A percentile compares a stretch with the other conserved stretches of the same genome.
Conservation (phyloP, 1,139 yeast species). For the Blastobotrys niveus region DNA sequence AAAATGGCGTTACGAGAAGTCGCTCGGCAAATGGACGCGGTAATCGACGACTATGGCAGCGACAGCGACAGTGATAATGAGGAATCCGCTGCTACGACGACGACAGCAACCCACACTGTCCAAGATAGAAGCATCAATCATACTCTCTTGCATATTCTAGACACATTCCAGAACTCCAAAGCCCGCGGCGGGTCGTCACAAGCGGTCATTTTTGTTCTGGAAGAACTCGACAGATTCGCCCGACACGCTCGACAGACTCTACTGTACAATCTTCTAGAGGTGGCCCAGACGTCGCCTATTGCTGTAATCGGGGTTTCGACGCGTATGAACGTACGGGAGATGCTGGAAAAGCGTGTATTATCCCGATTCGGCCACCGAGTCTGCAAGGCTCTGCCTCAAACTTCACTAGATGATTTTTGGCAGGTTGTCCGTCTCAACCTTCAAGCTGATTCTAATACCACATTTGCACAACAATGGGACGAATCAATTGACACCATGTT, state of each 20-base stretch:
- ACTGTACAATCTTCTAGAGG: slow-evolving; percentile 79
- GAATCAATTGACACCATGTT: slow-evolving; percentile 3
- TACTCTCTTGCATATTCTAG: slow-evolving; percentile 47
- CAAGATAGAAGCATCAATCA: slow-evolving; percentile 47
- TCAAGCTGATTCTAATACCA: slow-evolving; percentile 22
- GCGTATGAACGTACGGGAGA: slow-evolving; percentile 68
- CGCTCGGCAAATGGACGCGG: slow-evolving; percentile 68
- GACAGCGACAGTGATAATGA: slow-evolving; percentile 6
- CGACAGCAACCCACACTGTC: slow-evolving; percentile 25
- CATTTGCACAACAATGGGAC: not conserved
- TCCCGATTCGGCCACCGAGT: slow-evolving; percentile 83
- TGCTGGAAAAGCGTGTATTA: slow-evolving; percentile 83
- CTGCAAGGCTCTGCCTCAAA: slow-evolving; percentile 52
- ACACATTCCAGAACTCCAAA: slow-evolving; percentile 35
- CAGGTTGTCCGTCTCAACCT: slow-evolving; percentile 31
- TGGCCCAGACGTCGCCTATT: slow-evolving; percentile 72
- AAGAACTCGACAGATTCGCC: slow-evolving; percentile 74
- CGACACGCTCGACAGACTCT: slow-evolving; percentile 67
- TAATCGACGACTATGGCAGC: slow-evolving; percentile 3
- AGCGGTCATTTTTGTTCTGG: slow-evolving; percentile 71
- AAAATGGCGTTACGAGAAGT: slow-evolving; percentile 75
- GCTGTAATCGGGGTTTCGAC: slow-evolving; percentile 79
- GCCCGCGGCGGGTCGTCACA: too few relatives aligned
- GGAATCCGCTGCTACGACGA: too few relatives aligned
- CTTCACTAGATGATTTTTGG: slow-evolving; percentile 34